phyloP scores from a whole-genome alignment of 139 green algal genomes.

The Chlamydomonas incerta region DNA sequence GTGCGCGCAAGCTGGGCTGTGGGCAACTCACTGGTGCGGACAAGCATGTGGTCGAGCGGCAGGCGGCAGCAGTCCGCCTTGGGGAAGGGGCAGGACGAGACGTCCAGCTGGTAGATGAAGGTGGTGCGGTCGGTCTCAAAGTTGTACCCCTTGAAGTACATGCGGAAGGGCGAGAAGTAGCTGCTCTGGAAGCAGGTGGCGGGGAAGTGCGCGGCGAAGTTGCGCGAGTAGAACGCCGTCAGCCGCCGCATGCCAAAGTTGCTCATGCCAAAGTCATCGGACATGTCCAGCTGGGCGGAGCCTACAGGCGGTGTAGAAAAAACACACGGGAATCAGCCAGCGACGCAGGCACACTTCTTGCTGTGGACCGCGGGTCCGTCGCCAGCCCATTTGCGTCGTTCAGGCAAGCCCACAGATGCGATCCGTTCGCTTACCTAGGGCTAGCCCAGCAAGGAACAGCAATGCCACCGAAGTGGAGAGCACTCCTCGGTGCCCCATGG shows the following conservation, averaged over 20 bases:
- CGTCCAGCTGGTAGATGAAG: constrained; percentile 41
- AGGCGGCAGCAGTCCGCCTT: constrained; percentile 40
- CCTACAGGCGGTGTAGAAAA: not conserved
- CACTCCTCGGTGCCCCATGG: constrained; percentile 28
- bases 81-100: constrained; percentile 14
- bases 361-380: not conserved
- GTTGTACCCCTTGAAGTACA: constrained; percentile 29
- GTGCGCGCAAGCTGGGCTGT: no score
- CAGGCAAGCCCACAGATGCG: no score
- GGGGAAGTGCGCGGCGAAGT: constrained; percentile 12
- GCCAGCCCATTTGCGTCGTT: no score
- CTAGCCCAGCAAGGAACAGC: constrained; percentile 10
- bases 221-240: constrained; percentile 20
- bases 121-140: not conserved
- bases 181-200: constrained; percentile 46
- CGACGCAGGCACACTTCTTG: not conserved
- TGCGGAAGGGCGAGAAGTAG: constrained; percentile 51
- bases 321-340: not conserved
- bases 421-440: constrained; percentile 9
- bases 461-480: not conserved
- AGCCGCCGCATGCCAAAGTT: constrained; percentile 15
- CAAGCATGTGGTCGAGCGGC: constrained; percentile 37
- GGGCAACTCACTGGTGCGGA: constrained; percentile 50
- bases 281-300: constrained; percentile 17
- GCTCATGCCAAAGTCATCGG: constrained; percentile 11